Base-by-base conservation (phyloP, 2,329 filamentous ascomycete genomes). In the Xylaria sp. region DNA sequence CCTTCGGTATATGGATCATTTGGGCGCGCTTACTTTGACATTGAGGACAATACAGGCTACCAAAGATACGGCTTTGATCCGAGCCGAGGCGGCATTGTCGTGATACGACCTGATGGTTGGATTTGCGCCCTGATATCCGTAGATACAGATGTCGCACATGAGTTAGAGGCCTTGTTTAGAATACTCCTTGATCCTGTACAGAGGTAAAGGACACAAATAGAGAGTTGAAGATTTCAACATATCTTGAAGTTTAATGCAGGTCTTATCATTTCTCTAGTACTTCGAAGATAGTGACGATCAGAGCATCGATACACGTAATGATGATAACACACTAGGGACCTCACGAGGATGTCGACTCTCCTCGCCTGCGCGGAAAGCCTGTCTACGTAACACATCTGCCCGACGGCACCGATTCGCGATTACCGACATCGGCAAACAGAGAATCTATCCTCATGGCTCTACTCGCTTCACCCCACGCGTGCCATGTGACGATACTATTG, bases 61-160 rank as follows among this genome's bases (percentile, higher is more conserved):
- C 47, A 42, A 15, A 64, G 68, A 27, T 74, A 72, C 27, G 72
- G 73, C 15, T 59, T 74, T 10, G 57, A 67, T 27, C 22, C 54
- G 2, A 31, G 13, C 4, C 50, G 47, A 2, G 73, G 74, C 5
- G 71, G 69, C 20, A 42, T 75, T 29, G 63, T 72, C 15, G 67
- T 75, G 4, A 36, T 74, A 39, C 68, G 74, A 17, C 74, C 74
- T 1, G 74, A 75, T 49, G 74, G 74, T 29, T 75, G 73, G 72
- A 70, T 75, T 44, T 71, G 65, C 25, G 58, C 58, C 15, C 11
- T 67, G 15, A n/a, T 68, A 25, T 25, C 61, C 3, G 13, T 54
- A 5, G 58, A 53, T 44, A 38, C 1, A 11, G 50, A 62, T 54
- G 59, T 38, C 20, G 15, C 20, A 25, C 5, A 29, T 25, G 36